phyloP scores from a whole-genome alignment of 768 basidiomycete species.

The Coprinellus aureogranulatus region DNA sequence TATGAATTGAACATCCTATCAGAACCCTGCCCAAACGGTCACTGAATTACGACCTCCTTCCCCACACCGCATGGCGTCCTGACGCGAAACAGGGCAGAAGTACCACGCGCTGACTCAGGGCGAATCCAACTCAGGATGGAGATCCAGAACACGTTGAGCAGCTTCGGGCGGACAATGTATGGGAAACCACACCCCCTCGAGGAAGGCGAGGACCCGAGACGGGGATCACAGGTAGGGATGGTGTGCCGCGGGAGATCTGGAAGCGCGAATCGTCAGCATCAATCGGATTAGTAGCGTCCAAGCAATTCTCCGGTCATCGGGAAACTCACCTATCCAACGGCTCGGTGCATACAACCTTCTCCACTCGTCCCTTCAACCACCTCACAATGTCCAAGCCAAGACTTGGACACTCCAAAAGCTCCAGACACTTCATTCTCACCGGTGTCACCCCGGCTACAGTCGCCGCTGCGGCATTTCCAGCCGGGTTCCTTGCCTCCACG shows the following conservation, averaged over 20 bases:
- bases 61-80: too few relatives aligned
- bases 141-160: background rate
- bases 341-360: slow-evolving; percentile 62
- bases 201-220: background rate
- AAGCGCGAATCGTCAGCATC: background rate
- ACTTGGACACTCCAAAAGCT: slow-evolving; percentile 64
- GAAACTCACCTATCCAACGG: slow-evolving; percentile 44
- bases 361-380: slow-evolving; percentile 64
- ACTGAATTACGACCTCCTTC: too few relatives aligned
- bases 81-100: too few relatives aligned
- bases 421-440: slow-evolving; percentile 52
- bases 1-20: too few relatives aligned
- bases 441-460: slow-evolving; percentile 48
- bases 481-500: slow-evolving; percentile 71
- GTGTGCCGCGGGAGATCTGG: slow-evolving; percentile 5
- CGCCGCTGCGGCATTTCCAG: slow-evolving; percentile 28
- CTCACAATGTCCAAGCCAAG: slow-evolving; percentile 67
- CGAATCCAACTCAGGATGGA: too few relatives aligned
- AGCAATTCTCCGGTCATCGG: background rate
- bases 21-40: too few relatives aligned
- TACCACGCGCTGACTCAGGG: too few relatives aligned
- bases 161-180: background rate
- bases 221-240: slow-evolving; percentile 8
- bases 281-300: background rate
- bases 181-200: background rate